Evolutionary conservation across 2,329 filamentous ascomycete species (phyloP), one percentile per base, ranked within the genome.

Genomic region (Aspergillus quadrilineatus): DNA sequence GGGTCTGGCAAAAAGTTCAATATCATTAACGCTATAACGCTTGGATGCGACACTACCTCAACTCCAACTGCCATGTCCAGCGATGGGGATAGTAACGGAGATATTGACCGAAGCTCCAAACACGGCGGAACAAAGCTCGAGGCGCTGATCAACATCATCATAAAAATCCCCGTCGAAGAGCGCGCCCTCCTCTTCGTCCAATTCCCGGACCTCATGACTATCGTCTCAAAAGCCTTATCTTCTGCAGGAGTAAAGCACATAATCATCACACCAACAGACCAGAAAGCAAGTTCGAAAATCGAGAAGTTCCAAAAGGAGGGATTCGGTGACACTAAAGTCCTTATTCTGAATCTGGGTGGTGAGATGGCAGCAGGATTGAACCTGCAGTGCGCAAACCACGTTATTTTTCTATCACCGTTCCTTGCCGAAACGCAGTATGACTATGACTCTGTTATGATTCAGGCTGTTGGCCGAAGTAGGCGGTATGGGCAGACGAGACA

Each of bases 321-420:
- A 47, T 75, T 67, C 32, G 53, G 64, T 46, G 56, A 69, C 14
- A 60, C 67, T 30, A 82, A 79, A 50, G 81, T 85, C 0, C 71
- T 88, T 4, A 73, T 89, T 14, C 71, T 89, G 30, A 81, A 84
- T 55, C 73, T 85, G 2, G 79, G 78, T 1, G 78, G 79, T 59
- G 82, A 82, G 34, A 81, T 82, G 52, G 82, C 85, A 2, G 80
- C 85, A 32, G 86, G 86, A 50, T 69, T 81, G 82, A 89, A 89
- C 60, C 70, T 89, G 1, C 82, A 84, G 46, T 79, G 79, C 39
- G 85, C 85, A 0, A 88, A 87, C 59, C 84, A 89, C 56, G 74
- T 88, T 36, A 79, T 89, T 32, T 89, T 89, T 67, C 68, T 87
- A 2, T 78, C 80, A 0, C 85, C 85, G 0, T 69, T 85, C 7